Percentiles rank a stretch among this genome's conserved stretches.
Evolutionary conservation across 257 asterid species (phyloP).

Genomic region (Coffea canephora): DNA sequence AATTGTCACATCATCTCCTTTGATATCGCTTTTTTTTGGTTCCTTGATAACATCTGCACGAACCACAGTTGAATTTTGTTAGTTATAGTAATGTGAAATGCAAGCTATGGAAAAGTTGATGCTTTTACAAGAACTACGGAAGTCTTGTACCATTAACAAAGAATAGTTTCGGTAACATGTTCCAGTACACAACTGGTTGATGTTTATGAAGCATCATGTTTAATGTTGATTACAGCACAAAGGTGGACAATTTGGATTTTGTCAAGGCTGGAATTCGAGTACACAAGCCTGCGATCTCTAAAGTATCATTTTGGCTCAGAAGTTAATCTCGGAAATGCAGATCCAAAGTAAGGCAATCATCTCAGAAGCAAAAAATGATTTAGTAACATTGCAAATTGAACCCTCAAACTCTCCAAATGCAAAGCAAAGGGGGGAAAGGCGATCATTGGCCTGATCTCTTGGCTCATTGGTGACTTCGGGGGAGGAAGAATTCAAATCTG

Average conservation of each 20-base stretch:
- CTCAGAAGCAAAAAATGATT: too few relatives aligned
- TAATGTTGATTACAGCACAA: not conserved
- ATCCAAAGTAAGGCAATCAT: too few relatives aligned
- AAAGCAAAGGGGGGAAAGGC: too few relatives aligned
- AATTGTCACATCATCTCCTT: slow-evolving; percentile 19
- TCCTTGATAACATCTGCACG: not conserved
- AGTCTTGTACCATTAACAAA: too few relatives aligned
- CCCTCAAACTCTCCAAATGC: too few relatives aligned
- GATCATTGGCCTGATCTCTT: not conserved
- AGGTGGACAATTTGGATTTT: not conserved
- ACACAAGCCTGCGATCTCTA: too few relatives aligned
- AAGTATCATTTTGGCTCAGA: too few relatives aligned
- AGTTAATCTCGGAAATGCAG: not conserved
- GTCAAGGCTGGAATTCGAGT: not conserved
- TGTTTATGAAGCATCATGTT: not conserved
- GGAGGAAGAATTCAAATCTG: not conserved
- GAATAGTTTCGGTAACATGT: slow-evolving; percentile 21
- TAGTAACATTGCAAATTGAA: too few relatives aligned
- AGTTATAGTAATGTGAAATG: not conserved
- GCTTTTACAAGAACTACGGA: not conserved
- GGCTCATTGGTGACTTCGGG: not conserved
- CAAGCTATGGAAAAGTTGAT: not conserved
- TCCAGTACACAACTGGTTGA: too few relatives aligned
- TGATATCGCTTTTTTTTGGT: slow-evolving; percentile 3
- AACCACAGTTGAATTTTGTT: not conserved